Percentiles rank a stretch among this genome's conserved stretches.
Evolutionary conservation across 441 rosid genomes (phyloP).

Genomic region (Populus hybrid): DNA sequence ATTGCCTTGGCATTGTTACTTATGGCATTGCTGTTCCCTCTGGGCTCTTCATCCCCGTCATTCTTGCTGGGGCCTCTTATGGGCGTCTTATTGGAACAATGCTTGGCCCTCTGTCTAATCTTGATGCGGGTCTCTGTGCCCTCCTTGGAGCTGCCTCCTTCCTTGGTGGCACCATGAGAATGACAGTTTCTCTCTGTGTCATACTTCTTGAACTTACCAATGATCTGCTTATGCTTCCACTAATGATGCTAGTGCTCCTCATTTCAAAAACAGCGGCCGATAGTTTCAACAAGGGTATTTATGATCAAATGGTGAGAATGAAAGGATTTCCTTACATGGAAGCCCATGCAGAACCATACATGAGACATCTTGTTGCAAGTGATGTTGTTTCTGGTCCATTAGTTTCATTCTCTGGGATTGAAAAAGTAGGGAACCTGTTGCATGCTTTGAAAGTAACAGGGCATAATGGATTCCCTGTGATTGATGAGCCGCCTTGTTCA

Average conservation of each 20-base stretch:
- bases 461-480: constrained; percentile 62
- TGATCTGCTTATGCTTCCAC: constrained; percentile 48
- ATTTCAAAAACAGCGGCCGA: constrained; percentile 57
- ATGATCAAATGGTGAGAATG: constrained; percentile 53
- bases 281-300: constrained; percentile 55
- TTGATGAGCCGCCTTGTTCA: constrained; percentile 49
- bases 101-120: constrained; percentile 34
- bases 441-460: constrained; percentile 33
- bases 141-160: constrained; percentile 65
- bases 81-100: constrained; percentile 52
- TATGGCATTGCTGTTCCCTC: constrained; percentile 64
- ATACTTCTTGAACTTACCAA: constrained; percentile 63
- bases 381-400: too few relatives aligned
- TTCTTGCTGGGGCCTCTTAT: constrained; percentile 62
- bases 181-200: constrained; percentile 59
- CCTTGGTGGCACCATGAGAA: constrained; percentile 67
- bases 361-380: constrained; percentile 46
- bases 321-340: constrained; percentile 60
- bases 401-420: constrained; percentile 40
- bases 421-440: constrained; percentile 40
- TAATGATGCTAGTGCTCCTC: constrained; percentile 56
- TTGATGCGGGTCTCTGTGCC: constrained; percentile 49
- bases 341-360: constrained; percentile 60
- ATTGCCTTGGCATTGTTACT: constrained; percentile 50
- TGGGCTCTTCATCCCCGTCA: constrained; percentile 67